Evolutionary conservation across 192 early-diverging fungal species (phyloP).

Genomic region (Irineochytrium annulatum): DNA sequence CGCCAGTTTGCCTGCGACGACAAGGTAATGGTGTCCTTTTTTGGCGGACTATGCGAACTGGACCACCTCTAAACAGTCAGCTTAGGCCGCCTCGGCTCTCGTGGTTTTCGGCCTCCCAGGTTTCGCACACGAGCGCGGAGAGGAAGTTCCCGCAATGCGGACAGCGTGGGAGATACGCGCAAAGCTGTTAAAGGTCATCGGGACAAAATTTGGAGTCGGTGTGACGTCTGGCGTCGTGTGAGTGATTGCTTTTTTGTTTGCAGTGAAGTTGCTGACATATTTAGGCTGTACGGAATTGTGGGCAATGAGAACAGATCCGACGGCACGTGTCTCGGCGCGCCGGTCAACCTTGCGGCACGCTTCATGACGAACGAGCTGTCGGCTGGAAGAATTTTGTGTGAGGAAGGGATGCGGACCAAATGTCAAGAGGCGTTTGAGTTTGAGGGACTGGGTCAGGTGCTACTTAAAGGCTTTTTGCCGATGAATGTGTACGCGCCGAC

Average conservation of each 20-base stretch:
- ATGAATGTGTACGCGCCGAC: too few species aligned
- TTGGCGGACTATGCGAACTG: too few species aligned
- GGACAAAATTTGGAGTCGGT: conserved; percentile 10
- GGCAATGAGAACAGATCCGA: conserved; percentile 6
- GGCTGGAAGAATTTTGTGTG: too few species aligned
- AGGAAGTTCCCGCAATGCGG: conserved; percentile 18
- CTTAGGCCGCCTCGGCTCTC: conserved; percentile 25
- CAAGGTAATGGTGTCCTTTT: too few species aligned
- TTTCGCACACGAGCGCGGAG: conserved; percentile 31
- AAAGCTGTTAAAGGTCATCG: conserved; percentile 4
- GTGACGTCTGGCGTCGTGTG: conserved; percentile 3
- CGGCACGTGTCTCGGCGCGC: conserved; percentile 24
- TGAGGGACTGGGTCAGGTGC: too few species aligned
- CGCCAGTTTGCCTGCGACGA: conserved; percentile 38
- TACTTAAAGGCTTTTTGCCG: too few species aligned
- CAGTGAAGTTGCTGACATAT: too few species aligned
- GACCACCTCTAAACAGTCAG: too few species aligned
- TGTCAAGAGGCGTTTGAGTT: too few species aligned
- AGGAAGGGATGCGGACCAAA: too few species aligned
- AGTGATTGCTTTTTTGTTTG: too few species aligned
- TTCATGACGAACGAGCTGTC: too few species aligned
- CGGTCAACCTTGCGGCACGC: conserved; percentile 25
- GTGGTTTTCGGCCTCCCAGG: conserved; percentile 35
- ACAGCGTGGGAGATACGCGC: conserved; percentile 28
- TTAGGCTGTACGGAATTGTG: conserved; percentile 17